Evolutionary conservation across 305 asterid species (phyloP).

Genomic region (Fraxinus nigra): DNA sequence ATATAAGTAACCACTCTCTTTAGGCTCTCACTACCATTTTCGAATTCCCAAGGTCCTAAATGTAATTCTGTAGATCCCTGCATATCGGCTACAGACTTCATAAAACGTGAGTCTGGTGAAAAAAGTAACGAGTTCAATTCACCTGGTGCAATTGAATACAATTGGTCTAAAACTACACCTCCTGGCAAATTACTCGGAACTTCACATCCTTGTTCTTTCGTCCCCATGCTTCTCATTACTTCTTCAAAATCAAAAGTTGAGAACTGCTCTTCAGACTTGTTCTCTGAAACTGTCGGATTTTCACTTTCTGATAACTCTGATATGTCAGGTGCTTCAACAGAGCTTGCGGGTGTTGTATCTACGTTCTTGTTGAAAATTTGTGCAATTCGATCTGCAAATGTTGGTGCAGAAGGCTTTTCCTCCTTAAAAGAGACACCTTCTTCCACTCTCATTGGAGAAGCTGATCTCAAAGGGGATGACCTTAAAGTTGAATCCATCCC

Average conservation of each 20-base stretch:
- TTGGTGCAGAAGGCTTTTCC: constrained; percentile 53
- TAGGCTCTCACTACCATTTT: constrained; percentile 54
- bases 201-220: constrained; percentile 64
- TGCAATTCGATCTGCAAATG: constrained; percentile 76
- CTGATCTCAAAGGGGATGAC: constrained; percentile 47
- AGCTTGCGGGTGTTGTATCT: constrained; percentile 48
- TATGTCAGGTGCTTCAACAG: constrained; percentile 45
- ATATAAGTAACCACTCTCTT: constrained; percentile 58
- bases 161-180: constrained; percentile 72
- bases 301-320: constrained; percentile 49
- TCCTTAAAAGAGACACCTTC: constrained; percentile 55
- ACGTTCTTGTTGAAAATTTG: constrained; percentile 70
- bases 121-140: constrained; percentile 71
- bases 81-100: constrained; percentile 46
- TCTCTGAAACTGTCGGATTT: constrained; percentile 35
- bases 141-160: constrained; percentile 54
- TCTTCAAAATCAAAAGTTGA: constrained; percentile 63
- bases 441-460: constrained; percentile 64
- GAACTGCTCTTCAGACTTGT: constrained; percentile 49
- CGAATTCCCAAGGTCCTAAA: constrained; percentile 76
- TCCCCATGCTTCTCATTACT: constrained; percentile 57
- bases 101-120: constrained; percentile 65
- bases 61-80: constrained; percentile 73
- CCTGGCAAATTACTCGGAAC: constrained; percentile 68
- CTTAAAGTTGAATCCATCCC: constrained; percentile 45